These are phyloP conservation scores for Tulasnella sp. DNA, from an alignment of 768 basidiomycete genomes.

Conservation along the genomic window DNA sequence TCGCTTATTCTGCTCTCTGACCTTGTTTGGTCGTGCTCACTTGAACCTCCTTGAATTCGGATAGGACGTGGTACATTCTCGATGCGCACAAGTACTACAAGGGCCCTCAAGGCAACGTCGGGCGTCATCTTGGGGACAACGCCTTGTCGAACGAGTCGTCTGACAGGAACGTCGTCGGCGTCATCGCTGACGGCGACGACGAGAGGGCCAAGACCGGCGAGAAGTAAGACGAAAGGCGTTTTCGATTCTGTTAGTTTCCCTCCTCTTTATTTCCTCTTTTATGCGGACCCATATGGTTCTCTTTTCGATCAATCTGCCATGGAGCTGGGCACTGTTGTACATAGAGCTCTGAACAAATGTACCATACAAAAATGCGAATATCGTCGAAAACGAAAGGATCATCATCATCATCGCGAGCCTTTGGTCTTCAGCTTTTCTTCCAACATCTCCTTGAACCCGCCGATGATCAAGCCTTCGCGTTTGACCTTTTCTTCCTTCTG, in stretches of 20 bases:
- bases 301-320: neutral
- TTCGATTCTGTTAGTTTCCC: neutral
- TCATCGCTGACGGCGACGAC: neutral
- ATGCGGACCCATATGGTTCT: neutral
- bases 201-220: neutral
- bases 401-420: constrained; percentile 21
- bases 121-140: constrained; percentile 13
- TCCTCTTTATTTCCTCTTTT: neutral
- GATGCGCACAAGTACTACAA: constrained; percentile 25
- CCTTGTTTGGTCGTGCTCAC: neutral
- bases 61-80: constrained; percentile 23
- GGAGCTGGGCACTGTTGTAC: constrained; percentile 1
- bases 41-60: neutral
- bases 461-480: constrained; percentile 81
- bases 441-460: constrained; percentile 85
- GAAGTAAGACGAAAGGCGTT: neutral
- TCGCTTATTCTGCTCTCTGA: neutral
- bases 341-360: constrained; percentile 5
- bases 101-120: constrained; percentile 26
- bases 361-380: neutral
- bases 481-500: constrained; percentile 92
- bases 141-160: neutral
- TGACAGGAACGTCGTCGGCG: neutral
- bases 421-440: constrained; percentile 62
- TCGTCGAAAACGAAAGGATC: neutral